Conservation (phyloP, 306 rosid species). For the Echinosophora koreensis region DNA sequence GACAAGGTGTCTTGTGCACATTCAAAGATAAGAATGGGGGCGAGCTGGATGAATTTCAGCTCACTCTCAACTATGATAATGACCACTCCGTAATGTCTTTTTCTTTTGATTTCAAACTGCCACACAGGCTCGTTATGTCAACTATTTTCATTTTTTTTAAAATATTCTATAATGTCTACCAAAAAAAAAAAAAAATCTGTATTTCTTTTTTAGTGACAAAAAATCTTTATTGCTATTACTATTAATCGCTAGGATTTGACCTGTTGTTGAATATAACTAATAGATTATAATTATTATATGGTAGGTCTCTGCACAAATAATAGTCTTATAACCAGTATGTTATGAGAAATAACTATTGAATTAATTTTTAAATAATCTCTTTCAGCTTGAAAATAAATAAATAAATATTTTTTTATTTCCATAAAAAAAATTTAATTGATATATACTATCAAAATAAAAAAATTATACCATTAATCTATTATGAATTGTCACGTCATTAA, state of each 20-base stretch:
- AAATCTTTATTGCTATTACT: no score
- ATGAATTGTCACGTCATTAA: no score
- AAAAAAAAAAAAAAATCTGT: not conserved
- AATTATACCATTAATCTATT: no score
- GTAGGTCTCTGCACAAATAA: not conserved
- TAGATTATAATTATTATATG: no score
- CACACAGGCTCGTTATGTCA: not conserved
- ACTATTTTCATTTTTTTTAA: not conserved
- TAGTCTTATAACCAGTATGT: not conserved
- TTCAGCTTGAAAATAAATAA: not conserved
- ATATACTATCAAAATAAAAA: no score
- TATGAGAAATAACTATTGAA: not conserved
- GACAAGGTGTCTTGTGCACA: not conserved
- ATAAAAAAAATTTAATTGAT: no score
- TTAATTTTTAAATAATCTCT: no score
- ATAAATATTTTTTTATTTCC: no score
- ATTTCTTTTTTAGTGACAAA: no score
- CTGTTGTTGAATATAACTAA: not conserved
- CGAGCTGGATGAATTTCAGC: not conserved
- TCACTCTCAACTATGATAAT: slow-evolving; percentile 11
- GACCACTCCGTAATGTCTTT: slow-evolving; percentile 20
- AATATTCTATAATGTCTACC: not conserved
- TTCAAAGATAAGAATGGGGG: slow-evolving; percentile 22
- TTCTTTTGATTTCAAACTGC: slow-evolving; percentile 20
- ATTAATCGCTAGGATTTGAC: not conserved